Evolutionary conservation across 1,284 basidiomycete species (phyloP).

Genomic region (Thelephora terrestris): DNA sequence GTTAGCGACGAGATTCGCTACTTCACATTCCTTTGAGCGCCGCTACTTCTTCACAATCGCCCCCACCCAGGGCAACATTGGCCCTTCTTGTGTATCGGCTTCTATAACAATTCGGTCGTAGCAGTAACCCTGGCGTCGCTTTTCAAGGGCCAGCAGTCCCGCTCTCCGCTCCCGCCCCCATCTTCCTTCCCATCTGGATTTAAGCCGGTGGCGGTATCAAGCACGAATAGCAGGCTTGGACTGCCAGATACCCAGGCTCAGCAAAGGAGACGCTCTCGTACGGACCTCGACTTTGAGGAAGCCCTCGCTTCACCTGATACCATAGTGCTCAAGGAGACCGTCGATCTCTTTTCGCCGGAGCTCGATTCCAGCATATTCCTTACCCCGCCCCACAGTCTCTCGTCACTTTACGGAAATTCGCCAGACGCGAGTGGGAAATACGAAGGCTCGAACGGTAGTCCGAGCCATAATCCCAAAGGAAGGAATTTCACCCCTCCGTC

Average conservation of each 20-base stretch:
- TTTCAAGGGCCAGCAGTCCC: conserved; percentile 30
- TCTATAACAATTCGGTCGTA: neutral
- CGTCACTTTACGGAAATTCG: conserved; percentile 12
- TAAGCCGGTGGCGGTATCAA: conserved; percentile 43
- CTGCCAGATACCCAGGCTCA: conserved; percentile 16
- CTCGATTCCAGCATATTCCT: conserved; percentile 25
- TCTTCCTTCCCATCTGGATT: conserved; percentile 44
- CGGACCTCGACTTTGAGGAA: conserved; percentile 71
- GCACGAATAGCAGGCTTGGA: conserved; percentile 20
- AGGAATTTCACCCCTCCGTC: no score
- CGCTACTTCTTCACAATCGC: neutral
- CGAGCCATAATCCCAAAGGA: no score
- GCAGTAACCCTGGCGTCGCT: conserved; percentile 22
- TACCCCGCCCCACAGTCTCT: conserved; percentile 10
- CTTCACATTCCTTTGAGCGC: neutral
- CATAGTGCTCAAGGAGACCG: conserved; percentile 52
- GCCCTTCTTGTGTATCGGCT: neutral
- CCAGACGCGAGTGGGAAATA: no score
- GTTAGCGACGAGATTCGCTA: neutral
- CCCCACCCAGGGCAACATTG: conserved; percentile 1
- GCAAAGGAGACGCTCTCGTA: conserved; percentile 41
- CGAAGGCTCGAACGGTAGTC: no score
- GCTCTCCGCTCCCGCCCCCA: conserved; percentile 32
- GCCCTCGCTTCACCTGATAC: conserved; percentile 57
- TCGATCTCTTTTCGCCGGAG: conserved; percentile 59